Conservation (phyloP, 129 eudicot species). For the Flaveria trinervia region DNA sequence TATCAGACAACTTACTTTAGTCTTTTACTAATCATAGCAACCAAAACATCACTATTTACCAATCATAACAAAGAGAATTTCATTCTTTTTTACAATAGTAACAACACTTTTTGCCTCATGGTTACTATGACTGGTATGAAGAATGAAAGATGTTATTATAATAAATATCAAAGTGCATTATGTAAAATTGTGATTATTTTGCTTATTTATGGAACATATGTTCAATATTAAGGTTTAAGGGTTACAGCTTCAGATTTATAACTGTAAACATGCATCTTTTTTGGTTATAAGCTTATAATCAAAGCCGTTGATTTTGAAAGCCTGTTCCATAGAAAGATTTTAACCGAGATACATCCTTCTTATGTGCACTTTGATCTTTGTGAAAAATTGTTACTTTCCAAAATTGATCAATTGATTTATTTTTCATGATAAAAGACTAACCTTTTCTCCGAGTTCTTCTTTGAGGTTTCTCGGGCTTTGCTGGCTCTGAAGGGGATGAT, state of each 20-base stretch:
- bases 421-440: slow-evolving; percentile 17
- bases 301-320: background rate
- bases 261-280: background rate
- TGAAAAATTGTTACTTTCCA: background rate
- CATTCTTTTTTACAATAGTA: background rate
- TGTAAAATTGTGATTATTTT: background rate
- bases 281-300: background rate
- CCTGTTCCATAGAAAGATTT: background rate
- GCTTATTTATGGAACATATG: background rate
- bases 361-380: background rate
- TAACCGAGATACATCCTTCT: background rate
- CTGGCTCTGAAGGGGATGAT: slow-evolving; percentile 33
- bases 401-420: background rate
- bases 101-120: background rate
- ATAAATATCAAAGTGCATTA: background rate
- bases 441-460: slow-evolving; percentile 73
- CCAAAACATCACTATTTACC: background rate
- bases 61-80: background rate
- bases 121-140: background rate
- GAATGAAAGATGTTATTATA: background rate
- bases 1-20: background rate
- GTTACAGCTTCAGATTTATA: background rate
- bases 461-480: slow-evolving; percentile 50
- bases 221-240: background rate
- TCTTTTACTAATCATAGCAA: background rate